Evolutionary conservation across 345 rosid genomes (phyloP).

Genomic region (Eucalyptus marginata): DNA sequence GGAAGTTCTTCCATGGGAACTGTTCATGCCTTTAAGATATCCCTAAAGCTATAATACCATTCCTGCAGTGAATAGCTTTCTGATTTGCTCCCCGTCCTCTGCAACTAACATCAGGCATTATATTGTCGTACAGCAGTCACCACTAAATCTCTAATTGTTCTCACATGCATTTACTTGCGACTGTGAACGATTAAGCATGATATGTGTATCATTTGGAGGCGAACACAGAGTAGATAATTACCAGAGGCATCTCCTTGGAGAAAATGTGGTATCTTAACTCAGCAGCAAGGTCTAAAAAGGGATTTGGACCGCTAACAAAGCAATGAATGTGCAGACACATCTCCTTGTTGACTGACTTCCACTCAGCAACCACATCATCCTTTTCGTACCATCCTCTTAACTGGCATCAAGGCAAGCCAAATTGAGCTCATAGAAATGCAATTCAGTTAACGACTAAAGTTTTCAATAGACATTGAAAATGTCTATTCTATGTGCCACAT

Average conservation of each 20-base stretch:
- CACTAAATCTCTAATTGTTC: neutral
- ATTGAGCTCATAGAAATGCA: neutral
- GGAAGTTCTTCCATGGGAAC: neutral
- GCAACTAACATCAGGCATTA: neutral
- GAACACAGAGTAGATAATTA: conserved; percentile 9
- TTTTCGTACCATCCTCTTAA: conserved; percentile 78
- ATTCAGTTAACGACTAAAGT: neutral
- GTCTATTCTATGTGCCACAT: neutral
- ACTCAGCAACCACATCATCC: conserved; percentile 93
- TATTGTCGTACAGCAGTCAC: neutral
- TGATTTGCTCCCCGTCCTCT: neutral
- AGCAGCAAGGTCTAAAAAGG: conserved; percentile 60
- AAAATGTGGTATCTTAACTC: conserved; percentile 87
- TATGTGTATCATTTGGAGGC: neutral
- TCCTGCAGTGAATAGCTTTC: neutral
- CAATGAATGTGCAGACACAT: conserved; percentile 66
- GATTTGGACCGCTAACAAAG: conserved; percentile 70
- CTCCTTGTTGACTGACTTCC: conserved; percentile 64
- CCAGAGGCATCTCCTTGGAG: conserved; percentile 90
- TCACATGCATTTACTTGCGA: neutral
- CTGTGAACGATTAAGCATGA: neutral
- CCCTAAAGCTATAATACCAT: neutral
- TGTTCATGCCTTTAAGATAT: neutral
- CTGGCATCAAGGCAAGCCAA: conserved; percentile 7
- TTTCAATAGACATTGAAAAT: neutral